Base-by-base conservation (phyloP, 1,284 basidiomycete species). In the Singerocomus rubriflavus region DNA sequence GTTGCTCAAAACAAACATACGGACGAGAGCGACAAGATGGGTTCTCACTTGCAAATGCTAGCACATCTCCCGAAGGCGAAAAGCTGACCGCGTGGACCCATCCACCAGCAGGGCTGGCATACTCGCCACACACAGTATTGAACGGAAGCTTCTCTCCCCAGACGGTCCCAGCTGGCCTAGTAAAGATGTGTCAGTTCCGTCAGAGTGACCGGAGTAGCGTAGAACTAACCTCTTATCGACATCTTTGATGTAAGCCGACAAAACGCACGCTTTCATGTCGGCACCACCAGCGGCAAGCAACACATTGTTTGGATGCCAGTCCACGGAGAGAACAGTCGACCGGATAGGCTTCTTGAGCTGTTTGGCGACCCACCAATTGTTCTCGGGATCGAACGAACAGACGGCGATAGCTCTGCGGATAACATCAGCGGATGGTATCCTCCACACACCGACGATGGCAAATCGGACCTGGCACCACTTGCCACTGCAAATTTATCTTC, bases 401-500 rank as follows among this genome's bases (percentile, higher is more conserved):
- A 98, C 82, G 10, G 93, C 91, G 61, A 98, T 94, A 33, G 93
- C 89, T 36, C 94, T 91, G 41, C 29, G 38, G n/a, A 48, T 10
- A n/a, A 42, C 36, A 33, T 59, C 42, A 52, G 26, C 34, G 29
- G n/a, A 43, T 44, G 11, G 8, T 33, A 29, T 13, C 12, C 13
- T 30, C n/a, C n/a, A 13, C 9, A 30, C 32, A 25, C 39, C 9
- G 14, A 40, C 4, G 31, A 32, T 16, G 27, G 27, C 2, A 3
- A 26, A 38, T 40, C 56, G 39, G 58, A 91, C 89, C 91, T 81
- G 7, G 97, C 95, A 57, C 97, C 97, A 54, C 90, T 94, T 4
- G 94, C 96, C 26, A 99, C 97, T 4, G 97, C 97, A 68, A 99
- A 99, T 72, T 99, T 99, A 73, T 98, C 92, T 72, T 99, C 97